Evolutionary conservation across 768 basidiomycete species (phyloP), one percentile per base, ranked within the genome.

Genomic region (Leccinum disarticulatum): DNA sequence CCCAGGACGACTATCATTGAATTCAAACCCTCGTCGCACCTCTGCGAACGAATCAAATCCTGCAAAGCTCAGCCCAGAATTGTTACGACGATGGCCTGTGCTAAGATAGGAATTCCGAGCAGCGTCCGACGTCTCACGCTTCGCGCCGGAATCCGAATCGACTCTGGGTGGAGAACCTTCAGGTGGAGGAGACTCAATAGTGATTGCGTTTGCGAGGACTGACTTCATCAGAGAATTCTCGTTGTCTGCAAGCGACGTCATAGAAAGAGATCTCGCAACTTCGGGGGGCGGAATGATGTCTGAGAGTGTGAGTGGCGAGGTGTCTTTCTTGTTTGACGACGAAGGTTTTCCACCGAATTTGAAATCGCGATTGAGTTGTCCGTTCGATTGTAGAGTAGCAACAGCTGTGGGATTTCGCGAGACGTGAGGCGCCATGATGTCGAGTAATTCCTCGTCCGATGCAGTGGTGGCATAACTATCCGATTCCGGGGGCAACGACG

Each of bases 41-140:
- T 91, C 90, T 19, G 87, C 86, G 63, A 91, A 93, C 0, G 88
- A 87, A 50, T 87, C 85, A 15, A 91, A 79, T 0, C 90, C 90
- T 4, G 75, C 78, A 64, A 93, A 92, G 69, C 89, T 91, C 54
- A 82, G 68, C 3, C 73, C 82, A 0, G 88, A 90, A 3, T 69
- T 61, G 19, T 68, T 68, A 31, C 78, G 74, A 2, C 75, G 70
- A 47, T 79, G 79, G 41, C 67, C 48, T 22, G 58, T 19, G 55
- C 65, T 6, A 4, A 57, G 27, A 14, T 50, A 52, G 19, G 75
- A 66, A 50, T 55, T 48, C n/a, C 66, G 62, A 4, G 56, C 47
- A 2, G 56, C 48, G 35, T 72, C 58, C 59, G 76, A 63, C n/a
- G 68, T 63, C 50, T 67, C 63, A 3, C 65, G 65, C 59, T 75